Conservation (phyloP, 2,329 filamentous ascomycete genomes). For the Sarocladiaceae sp. region DNA sequence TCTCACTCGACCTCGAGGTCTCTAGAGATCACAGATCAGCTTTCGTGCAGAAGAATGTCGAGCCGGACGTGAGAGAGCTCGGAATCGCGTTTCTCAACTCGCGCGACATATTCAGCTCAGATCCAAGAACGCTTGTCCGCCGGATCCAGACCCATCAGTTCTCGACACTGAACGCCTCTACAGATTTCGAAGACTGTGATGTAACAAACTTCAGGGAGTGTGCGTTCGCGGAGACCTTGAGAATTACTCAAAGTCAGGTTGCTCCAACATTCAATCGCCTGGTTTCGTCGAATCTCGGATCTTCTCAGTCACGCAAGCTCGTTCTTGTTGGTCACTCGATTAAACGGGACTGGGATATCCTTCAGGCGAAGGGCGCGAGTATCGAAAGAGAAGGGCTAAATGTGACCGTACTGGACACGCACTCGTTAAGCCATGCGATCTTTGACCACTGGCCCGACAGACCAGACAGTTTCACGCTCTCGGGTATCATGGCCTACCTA, state of each 20-base stretch:
- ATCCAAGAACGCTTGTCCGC: not conserved
- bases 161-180: not conserved
- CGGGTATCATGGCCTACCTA: not conserved
- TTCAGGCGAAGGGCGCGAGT: not conserved
- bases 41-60: not conserved
- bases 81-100: not conserved
- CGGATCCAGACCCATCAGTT: not conserved
- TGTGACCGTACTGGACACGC: not conserved
- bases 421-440: not conserved
- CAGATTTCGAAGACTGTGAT: not conserved
- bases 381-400: not conserved
- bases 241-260: not conserved
- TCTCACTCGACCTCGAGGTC: conserved; percentile 3
- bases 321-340: conserved; percentile 1
- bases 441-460: not conserved
- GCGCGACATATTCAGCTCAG: not conserved
- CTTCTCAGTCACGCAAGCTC: not conserved
- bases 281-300: no score
- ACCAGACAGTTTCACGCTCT: not conserved
- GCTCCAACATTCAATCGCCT: not conserved
- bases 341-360: not conserved
- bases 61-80: not conserved
- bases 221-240: not conserved
- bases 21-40: not conserved
- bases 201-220: not conserved